A percentile compares a stretch with the other conserved stretches of the same genome.
phyloP scores from a whole-genome alignment of 108 stramenopile genomes.

The Fragilaria crotonensis region DNA sequence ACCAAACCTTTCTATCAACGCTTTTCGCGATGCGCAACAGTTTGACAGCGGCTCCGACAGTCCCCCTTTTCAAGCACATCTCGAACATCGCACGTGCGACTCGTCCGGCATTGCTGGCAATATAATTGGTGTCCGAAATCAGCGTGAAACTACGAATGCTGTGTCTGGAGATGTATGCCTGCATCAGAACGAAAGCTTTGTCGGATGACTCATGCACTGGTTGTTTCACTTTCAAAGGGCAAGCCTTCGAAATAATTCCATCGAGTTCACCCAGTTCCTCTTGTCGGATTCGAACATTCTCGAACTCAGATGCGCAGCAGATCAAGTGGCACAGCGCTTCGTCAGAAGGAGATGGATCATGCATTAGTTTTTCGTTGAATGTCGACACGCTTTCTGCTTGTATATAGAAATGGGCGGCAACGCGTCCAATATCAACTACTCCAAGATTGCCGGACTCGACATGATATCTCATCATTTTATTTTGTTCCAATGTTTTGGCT shows the following conservation, averaged over 20 bases:
- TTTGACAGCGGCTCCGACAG: slow-evolving; percentile 69
- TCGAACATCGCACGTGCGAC: slow-evolving; percentile 96
- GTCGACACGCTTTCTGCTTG: slow-evolving; percentile 88
- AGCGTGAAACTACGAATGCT: slow-evolving; percentile 85
- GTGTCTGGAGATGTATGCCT: slow-evolving; percentile 77
- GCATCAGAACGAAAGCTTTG: slow-evolving; percentile 91
- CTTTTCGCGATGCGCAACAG: slow-evolving; percentile 89
- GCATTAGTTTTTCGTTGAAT: slow-evolving; percentile 81
- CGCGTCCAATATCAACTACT: slow-evolving; percentile 89
- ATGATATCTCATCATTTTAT: slow-evolving; percentile 87
- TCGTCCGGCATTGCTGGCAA: slow-evolving; percentile 94
- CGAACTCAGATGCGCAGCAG: slow-evolving; percentile 93
- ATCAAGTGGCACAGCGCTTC: slow-evolving; percentile 77
- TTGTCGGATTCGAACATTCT: slow-evolving; percentile 88
- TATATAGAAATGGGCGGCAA: slow-evolving; percentile 98
- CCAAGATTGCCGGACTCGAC: slow-evolving; percentile 81
- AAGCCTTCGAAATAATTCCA: slow-evolving; percentile 39
- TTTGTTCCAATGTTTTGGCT: slow-evolving; percentile 72
- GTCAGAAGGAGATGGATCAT: slow-evolving; percentile 53
- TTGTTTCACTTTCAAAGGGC: slow-evolving; percentile 51
- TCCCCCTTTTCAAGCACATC: slow-evolving; percentile 74
- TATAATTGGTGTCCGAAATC: slow-evolving; percentile 94
- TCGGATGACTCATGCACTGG: slow-evolving; percentile 76
- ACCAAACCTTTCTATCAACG: slow-evolving; percentile 92
- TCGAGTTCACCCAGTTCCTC: slow-evolving; percentile 91